Evolutionary conservation across 208 protist species (phyloP), one percentile per base, ranked within the genome.

Genomic region (Trypanosoma melophagium): DNA sequence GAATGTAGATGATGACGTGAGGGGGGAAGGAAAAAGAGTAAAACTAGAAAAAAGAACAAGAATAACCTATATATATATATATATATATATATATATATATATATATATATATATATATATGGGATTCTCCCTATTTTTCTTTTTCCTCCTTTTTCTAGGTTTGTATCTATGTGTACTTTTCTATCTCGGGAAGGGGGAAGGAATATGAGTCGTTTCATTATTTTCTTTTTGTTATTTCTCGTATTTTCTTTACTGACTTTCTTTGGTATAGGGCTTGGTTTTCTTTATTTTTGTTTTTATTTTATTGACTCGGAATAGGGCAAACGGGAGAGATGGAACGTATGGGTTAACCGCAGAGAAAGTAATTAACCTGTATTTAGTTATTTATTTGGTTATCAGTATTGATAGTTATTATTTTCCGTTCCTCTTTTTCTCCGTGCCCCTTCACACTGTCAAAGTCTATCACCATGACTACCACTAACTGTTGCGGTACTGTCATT

Each of bases 61-160:
- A 55, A 50, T 14, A 24, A 24, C n/a, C n/a, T n/a, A n/a, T n/a
- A n/a, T n/a, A n/a, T n/a, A n/a, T n/a, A n/a, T n/a, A n/a, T n/a
- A n/a, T n/a, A n/a, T n/a, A n/a, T n/a, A n/a, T n/a, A n/a, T n/a
- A 66, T 21, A 66, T 50, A 28, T 66, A 31, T 62, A 40, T 40
- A 52, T 49, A 49, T 44, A 40, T 31, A 45, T 45, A 17, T 63
- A 56, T 44, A 21, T 35, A 21, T 57, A 17, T 41, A 14, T 17
- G 16, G 35, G 53, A 25, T 21, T 5, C 21, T 53, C 21, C 1
- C 22, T n/a, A n/a, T n/a, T n/a, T n/a, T n/a, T n/a, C n/a, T n/a
- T n/a, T n/a, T n/a, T n/a, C n/a, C n/a, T n/a, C n/a, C n/a, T n/a
- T n/a, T n/a, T n/a, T n/a, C n/a, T n/a, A n/a, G n/a, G n/a, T n/a